A percentile compares a stretch with the other conserved stretches of the same genome.
phyloP scores from a whole-genome alignment of 73 alveolate genomes.

The Urostyla sp. region DNA sequence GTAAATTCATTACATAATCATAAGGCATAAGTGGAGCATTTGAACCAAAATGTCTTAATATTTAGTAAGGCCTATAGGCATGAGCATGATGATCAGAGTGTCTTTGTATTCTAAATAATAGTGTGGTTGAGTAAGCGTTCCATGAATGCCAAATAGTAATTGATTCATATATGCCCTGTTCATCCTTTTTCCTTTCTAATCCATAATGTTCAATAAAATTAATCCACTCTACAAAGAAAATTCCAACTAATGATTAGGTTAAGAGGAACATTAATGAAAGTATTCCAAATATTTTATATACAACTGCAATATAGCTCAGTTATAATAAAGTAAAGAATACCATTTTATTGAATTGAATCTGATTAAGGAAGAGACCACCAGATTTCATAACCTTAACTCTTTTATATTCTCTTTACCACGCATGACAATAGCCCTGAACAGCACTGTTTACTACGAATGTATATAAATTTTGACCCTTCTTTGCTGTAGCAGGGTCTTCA shows the following conservation, averaged over 20 bases:
- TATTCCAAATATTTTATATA: conserved; percentile 7
- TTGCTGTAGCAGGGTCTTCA: conserved; percentile 78
- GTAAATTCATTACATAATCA: conserved; percentile 59
- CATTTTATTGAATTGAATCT: background rate
- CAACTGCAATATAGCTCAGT: background rate
- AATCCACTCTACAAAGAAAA: conserved; percentile 13
- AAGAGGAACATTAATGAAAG: background rate
- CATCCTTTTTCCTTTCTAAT: conserved; percentile 69
- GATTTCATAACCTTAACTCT: conserved; percentile 18
- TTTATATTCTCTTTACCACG: conserved; percentile 64
- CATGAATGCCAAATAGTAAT: conserved; percentile 84
- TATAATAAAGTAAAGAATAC: conserved; percentile 1
- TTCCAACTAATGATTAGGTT: background rate
- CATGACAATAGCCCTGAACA: conserved; percentile 17
- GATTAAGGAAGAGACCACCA: background rate
- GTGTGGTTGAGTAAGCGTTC: conserved; percentile 90
- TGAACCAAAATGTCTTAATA: no score
- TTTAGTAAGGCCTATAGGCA: conserved; percentile 81
- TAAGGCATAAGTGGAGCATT: conserved; percentile 62
- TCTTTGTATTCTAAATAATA: conserved; percentile 80
- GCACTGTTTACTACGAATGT: conserved; percentile 41
- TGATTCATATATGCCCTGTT: conserved; percentile 76
- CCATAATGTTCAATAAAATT: conserved; percentile 91
- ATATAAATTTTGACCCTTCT: conserved; percentile 61
- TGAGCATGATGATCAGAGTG: conserved; percentile 93